Percentiles rank a stretch among this genome's conserved stretches.
Evolutionary conservation across 306 rosid genomes (phyloP).

Genomic region (Senna tora): DNA sequence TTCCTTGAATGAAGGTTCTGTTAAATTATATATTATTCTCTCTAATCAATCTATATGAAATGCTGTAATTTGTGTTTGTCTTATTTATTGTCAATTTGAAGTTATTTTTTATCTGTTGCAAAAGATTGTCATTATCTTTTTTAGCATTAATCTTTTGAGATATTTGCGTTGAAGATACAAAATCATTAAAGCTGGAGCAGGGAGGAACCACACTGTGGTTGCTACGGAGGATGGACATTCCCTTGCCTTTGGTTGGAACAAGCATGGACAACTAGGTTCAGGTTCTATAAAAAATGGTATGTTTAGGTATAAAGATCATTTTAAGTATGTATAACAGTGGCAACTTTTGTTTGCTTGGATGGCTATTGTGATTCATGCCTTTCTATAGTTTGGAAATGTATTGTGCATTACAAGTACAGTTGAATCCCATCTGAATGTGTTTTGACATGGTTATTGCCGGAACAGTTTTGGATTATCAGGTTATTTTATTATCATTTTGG

Average conservation of each 20-base stretch:
- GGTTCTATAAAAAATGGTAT: conserved; percentile 82
- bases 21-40: background rate
- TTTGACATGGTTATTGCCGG: background rate
- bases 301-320: conserved; percentile 30
- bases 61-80: conserved; percentile 12
- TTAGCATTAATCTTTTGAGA: conserved; percentile 30
- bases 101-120: background rate
- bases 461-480: background rate
- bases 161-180: conserved; percentile 61
- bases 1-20: background rate
- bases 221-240: conserved; percentile 83
- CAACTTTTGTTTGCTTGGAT: conserved; percentile 24
- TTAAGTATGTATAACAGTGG: background rate
- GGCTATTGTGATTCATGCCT: conserved; percentile 2
- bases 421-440: background rate
- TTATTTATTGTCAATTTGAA: background rate
- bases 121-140: conserved; percentile 8
- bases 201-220: conserved; percentile 85
- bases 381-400: background rate
- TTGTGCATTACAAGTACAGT: background rate
- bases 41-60: no score
- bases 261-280: conserved; percentile 94
- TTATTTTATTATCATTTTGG: background rate
- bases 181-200: conserved; percentile 80
- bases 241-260: conserved; percentile 96